Percentiles rank a stretch among this genome's conserved stretches.
Conservation (phyloP, 805 yeast species). For the Wickerhamiella kazuoi region DNA sequence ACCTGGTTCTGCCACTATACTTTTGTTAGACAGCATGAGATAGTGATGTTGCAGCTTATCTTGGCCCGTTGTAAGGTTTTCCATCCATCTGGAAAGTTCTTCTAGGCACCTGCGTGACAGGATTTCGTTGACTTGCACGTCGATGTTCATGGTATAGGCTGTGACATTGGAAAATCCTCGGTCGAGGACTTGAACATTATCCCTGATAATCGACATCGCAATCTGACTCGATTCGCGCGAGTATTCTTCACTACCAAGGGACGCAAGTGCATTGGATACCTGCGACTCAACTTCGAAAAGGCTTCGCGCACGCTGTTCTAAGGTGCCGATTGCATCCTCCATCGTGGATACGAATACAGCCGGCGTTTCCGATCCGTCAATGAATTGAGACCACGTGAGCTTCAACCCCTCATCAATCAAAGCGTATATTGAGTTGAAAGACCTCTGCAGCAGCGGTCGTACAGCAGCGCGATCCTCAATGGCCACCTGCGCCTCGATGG, state of each 20-base stretch:
- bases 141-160: neutral
- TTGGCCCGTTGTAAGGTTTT: conserved; percentile 1
- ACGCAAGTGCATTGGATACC: conserved; percentile 14
- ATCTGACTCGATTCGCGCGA: conserved; percentile 8
- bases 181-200: conserved; percentile 16
- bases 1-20: conserved; percentile 17
- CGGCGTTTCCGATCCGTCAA: conserved; percentile 30
- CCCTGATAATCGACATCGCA: conserved; percentile 21
- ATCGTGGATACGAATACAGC: conserved; percentile 19
- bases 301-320: conserved; percentile 16
- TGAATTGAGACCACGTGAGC: conserved; percentile 37
- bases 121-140: neutral
- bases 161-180: neutral
- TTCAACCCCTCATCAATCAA: conserved; percentile 22
- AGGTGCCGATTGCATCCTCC: conserved; percentile 17
- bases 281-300: conserved; percentile 18
- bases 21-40: conserved; percentile 16
- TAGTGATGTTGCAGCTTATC: conserved; percentile 10
- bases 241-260: conserved; percentile 19
- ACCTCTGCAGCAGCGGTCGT: conserved; percentile 22
- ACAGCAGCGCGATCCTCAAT: neutral
- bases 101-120: neutral
- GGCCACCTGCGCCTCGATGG: neutral
- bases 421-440: conserved; percentile 21
- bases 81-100: neutral